phyloP scores from a whole-genome alignment of 805 yeast genomes.

The Kodamaea nitidulidarum region DNA sequence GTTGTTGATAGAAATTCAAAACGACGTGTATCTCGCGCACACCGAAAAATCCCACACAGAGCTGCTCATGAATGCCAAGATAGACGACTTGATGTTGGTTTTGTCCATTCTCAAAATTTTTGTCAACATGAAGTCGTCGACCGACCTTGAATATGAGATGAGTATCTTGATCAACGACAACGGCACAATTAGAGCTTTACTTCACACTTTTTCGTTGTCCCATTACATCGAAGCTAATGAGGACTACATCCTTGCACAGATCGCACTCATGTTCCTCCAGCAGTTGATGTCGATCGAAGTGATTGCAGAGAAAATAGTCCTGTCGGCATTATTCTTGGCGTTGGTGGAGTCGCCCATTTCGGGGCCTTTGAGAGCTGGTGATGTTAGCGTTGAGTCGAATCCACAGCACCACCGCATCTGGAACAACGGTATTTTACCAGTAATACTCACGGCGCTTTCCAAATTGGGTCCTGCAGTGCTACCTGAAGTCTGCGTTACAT shows the following conservation, averaged over 20 bases:
- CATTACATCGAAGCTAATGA: constrained; percentile 56
- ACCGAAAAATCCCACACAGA: constrained; percentile 31
- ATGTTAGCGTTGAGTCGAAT: constrained; percentile 46
- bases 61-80: constrained; percentile 41
- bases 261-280: constrained; percentile 62
- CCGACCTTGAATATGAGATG: constrained; percentile 45
- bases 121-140: constrained; percentile 45
- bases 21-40: constrained; percentile 45
- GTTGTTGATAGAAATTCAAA: constrained; percentile 55
- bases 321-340: constrained; percentile 59
- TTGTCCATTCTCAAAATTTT: constrained; percentile 62
- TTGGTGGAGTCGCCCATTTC: constrained; percentile 75
- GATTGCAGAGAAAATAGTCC: constrained; percentile 64
- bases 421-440: constrained; percentile 78
- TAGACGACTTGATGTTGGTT: constrained; percentile 63
- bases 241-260: constrained; percentile 69
- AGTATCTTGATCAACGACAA: constrained; percentile 50
- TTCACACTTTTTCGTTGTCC: constrained; percentile 65
- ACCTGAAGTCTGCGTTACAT: constrained; percentile 63
- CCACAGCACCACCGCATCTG: constrained; percentile 72
- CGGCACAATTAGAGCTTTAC: constrained; percentile 58
- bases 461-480: constrained; percentile 60
- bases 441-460: constrained; percentile 55
- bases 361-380: constrained; percentile 60
- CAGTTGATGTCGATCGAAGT: constrained; percentile 60